Base-by-base conservation (phyloP, 345 rosid species). In the Cardiospermum halicacabum region DNA sequence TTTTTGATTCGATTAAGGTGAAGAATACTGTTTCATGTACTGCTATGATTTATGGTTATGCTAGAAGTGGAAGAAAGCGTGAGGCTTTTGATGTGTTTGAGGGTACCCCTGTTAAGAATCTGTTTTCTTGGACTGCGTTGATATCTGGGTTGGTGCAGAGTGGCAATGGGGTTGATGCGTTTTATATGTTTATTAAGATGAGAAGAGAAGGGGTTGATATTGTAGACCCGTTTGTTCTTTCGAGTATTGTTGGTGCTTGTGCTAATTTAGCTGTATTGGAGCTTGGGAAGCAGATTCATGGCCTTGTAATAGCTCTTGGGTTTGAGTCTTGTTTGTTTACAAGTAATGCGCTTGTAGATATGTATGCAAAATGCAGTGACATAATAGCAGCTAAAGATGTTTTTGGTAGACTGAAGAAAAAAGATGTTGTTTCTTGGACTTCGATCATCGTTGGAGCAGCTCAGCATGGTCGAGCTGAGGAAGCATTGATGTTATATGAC, bases 281-380 rank as follows among this genome's bases (percentile, higher is more conserved):
- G 59, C 76, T 78, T 18, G 95, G 91, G 36, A 85, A 79, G 72
- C 95, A 85, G 69, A 76, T 85, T 69, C 95, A 88, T 54, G 73
- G 88, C 22, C 57, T 82, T n/a, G 81, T 80, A 45, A 68, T 84
- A 53, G 26, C 67, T 56, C 72, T 85, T 65, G 91, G 89, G 11
- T 85, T 69, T 68, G 76, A 74, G 34, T 80, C 87, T 68, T 85
- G 89, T 72, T 56, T 85, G 75, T 88, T 84, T 60, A 77, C 82
- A 69, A 79, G 83, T 59, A 87, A 87, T 47, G 85, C 94, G 0
- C 81, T 89, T 19, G 79, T 89, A 19, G 94, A 89, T 62, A 89
- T 89, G 96, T 89, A 89, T 13, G 91, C 92, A 30, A 89, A 89
- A 82, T 85, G 94, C 62, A 85, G 96, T 31, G 91, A 85, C 64